A percentile compares a stretch with the other conserved stretches of the same genome.
Conservation (phyloP, 2,329 filamentous ascomycete species). For the Aspergillus nomiae region DNA sequence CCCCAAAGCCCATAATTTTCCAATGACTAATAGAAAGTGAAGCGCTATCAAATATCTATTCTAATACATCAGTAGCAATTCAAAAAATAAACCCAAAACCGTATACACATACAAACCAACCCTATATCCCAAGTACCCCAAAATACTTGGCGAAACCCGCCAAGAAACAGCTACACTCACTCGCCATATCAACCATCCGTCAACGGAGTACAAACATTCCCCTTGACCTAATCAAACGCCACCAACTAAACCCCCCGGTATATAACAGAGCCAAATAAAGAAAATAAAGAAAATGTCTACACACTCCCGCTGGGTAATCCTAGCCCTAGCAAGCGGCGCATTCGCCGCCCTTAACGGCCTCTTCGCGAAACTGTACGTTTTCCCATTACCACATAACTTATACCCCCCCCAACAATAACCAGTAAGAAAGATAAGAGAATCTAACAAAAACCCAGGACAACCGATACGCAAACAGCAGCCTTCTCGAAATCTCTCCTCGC, state of each 20-base stretch:
- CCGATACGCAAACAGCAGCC: constrained; percentile 59
- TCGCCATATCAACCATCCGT: neutral
- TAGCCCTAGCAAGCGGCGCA: constrained; percentile 62
- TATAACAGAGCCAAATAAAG: neutral
- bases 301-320: constrained; percentile 50
- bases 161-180: neutral
- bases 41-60: neutral
- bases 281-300: constrained; percentile 11
- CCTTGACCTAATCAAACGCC: neutral
- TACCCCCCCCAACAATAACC: neutral
- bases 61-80: neutral
- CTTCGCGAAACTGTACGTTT: constrained; percentile 64
- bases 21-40: neutral
- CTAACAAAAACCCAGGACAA: constrained; percentile 51
- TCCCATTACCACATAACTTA: neutral
- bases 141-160: neutral
- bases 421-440: neutral
- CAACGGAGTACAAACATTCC: neutral
- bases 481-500: constrained; percentile 51
- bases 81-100: neutral
- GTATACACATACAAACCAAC: neutral
- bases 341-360: constrained; percentile 67
- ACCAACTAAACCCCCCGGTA: neutral
- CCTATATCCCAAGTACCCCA: neutral
- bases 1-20: neutral